Percentiles rank a stretch among this genome's conserved stretches.
Evolutionary conservation across 2,329 filamentous ascomycete genomes (phyloP).

Genomic region (Colletotrichum sp.): DNA sequence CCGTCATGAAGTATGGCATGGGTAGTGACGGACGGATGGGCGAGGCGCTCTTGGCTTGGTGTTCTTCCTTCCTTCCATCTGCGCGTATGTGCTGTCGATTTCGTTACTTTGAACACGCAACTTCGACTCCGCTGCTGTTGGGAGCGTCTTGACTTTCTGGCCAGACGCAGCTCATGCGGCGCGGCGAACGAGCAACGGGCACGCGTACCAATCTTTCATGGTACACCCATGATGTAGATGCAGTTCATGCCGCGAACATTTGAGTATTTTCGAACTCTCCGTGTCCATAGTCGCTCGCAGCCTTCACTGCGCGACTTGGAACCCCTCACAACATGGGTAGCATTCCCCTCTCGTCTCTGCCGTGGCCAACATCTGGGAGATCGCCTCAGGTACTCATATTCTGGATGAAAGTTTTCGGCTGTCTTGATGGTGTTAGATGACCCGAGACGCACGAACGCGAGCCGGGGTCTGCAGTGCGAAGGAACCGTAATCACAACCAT

Average conservation of each 20-base stretch:
- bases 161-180: background rate
- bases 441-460: background rate
- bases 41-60: background rate
- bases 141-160: background rate
- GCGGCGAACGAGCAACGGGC: background rate
- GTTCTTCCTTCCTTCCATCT: background rate
- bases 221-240: background rate
- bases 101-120: background rate
- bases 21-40: background rate
- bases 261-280: background rate
- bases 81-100: background rate
- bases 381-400: background rate
- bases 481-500: background rate
- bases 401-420: background rate
- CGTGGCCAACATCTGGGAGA: background rate
- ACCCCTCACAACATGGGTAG: background rate
- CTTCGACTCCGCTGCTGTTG: background rate
- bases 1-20: background rate
- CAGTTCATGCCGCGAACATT: slow-evolving; percentile 1
- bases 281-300: background rate
- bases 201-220: background rate
- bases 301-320: background rate
- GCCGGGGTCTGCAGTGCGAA: background rate
- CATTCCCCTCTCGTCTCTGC: background rate
- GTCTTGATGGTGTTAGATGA: background rate